Evolutionary conservation across 257 asterid genomes (phyloP).

Genomic region (Osmanthus fragrans): DNA sequence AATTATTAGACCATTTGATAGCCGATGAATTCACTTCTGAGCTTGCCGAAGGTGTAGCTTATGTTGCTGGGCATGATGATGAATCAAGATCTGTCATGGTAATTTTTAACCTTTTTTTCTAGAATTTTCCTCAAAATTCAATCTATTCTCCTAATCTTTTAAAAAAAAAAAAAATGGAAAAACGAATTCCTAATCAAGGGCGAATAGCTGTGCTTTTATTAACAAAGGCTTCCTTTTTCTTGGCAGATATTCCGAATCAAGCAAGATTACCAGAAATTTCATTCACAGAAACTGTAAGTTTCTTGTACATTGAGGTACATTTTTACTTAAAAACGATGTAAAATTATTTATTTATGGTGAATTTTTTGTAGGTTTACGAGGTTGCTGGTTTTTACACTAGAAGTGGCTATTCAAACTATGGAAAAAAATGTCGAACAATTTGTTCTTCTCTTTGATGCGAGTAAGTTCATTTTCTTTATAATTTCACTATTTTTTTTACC

Average conservation of each 20-base stretch:
- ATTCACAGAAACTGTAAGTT: conserved; percentile 81
- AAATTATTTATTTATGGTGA: not conserved
- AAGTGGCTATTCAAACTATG: conserved; percentile 92
- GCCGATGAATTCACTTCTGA: conserved; percentile 98
- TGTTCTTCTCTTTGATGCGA: conserved; percentile 81
- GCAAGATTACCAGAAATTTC: conserved; percentile 92
- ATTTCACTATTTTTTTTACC: not conserved
- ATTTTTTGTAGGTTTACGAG: conserved; percentile 58
- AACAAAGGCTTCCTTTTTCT: too few relatives aligned
- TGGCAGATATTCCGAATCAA: conserved; percentile 79
- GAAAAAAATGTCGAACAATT: conserved; percentile 69
- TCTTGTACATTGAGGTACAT: not conserved
- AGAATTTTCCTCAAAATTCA: not conserved
- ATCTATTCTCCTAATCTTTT: not conserved
- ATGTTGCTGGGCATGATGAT: conserved; percentile 92
- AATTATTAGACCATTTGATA: conserved; percentile 62
- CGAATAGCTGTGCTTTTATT: not conserved
- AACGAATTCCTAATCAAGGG: too few relatives aligned
- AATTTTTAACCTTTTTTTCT: not conserved
- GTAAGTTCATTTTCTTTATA: conserved; percentile 46
- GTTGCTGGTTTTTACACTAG: conserved; percentile 80
- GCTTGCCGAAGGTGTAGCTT: conserved; percentile 90
- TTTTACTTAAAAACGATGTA: not conserved
- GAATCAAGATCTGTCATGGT: conserved; percentile 88
- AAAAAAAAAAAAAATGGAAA: too few relatives aligned